These are phyloP conservation scores for Prunus padus DNA, from an alignment of 306 rosid genomes.

Conservation along the genomic window DNA sequence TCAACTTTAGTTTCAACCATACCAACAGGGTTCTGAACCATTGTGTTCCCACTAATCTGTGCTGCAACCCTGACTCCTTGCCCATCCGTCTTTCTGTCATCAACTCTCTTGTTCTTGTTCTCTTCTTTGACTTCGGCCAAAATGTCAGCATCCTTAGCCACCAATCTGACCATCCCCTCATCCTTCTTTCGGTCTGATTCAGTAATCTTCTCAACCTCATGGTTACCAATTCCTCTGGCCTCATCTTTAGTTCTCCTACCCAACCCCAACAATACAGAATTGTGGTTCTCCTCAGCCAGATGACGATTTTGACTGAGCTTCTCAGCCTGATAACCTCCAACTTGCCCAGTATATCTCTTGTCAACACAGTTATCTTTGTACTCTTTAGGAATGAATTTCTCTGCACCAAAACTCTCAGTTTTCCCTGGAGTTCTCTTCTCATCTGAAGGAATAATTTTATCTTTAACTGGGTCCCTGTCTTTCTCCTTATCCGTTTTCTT, in stretches of 20 bases:
- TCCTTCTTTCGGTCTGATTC: slow-evolving; percentile 44
- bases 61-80: slow-evolving; percentile 42
- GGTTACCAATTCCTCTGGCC: slow-evolving; percentile 45
- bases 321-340: slow-evolving; percentile 50
- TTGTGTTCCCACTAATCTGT: slow-evolving; percentile 42
- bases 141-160: slow-evolving; percentile 47
- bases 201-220: slow-evolving; percentile 44
- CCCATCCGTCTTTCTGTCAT: slow-evolving; percentile 44
- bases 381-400: slow-evolving; percentile 48
- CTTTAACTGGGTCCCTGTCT: slow-evolving; percentile 45
- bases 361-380: slow-evolving; percentile 41
- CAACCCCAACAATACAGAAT: slow-evolving; percentile 57
- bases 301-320: slow-evolving; percentile 48
- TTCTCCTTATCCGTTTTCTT: slow-evolving; percentile 59
- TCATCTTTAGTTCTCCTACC: slow-evolving; percentile 60
- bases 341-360: slow-evolving; percentile 48
- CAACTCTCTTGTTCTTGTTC: slow-evolving; percentile 45
- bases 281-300: slow-evolving; percentile 52
- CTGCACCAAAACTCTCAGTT: slow-evolving; percentile 37
- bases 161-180: slow-evolving; percentile 58
- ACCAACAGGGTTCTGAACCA: slow-evolving; percentile 39
- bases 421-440: slow-evolving; percentile 53
- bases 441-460: slow-evolving; percentile 43
- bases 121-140: slow-evolving; percentile 46
- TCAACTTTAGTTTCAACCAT: slow-evolving; percentile 50